phyloP scores from a whole-genome alignment of 176 grass and related monocot species.

The Dactylis glomerata region DNA sequence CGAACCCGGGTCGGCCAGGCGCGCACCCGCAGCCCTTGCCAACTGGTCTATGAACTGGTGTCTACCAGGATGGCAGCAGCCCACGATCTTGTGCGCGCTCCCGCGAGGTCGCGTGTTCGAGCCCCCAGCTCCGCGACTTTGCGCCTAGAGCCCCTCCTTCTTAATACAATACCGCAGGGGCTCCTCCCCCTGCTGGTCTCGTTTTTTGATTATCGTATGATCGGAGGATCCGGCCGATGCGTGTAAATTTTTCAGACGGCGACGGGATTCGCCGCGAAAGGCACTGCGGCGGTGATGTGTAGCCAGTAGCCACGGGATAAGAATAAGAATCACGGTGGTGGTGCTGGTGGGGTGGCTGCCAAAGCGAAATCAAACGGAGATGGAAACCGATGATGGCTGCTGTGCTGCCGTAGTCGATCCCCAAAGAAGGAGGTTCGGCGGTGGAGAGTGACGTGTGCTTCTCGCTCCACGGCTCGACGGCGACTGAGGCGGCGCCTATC shows the following conservation, averaged over 20 bases:
- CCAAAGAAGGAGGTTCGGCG: neutral
- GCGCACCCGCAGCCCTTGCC: too few species aligned
- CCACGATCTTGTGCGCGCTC: too few species aligned
- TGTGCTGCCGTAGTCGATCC: neutral
- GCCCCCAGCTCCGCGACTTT: too few species aligned
- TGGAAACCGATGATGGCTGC: neutral
- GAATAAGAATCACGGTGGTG: constrained; percentile 30
- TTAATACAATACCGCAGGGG: too few species aligned
- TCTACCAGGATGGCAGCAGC: too few species aligned
- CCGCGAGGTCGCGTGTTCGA: too few species aligned
- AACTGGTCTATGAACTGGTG: too few species aligned
- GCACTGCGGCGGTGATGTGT: neutral
- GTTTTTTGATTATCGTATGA: neutral
- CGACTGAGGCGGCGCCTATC: neutral
- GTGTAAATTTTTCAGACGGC: neutral
- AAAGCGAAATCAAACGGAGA: constrained; percentile 1
- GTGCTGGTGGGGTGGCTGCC: constrained; percentile 4
- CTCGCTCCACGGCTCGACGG: neutral
- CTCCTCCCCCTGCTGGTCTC: too few species aligned
- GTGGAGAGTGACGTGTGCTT: neutral
- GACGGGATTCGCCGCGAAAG: neutral
- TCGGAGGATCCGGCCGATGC: neutral
- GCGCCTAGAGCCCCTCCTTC: too few species aligned
- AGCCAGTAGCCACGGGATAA: constrained; percentile 29
- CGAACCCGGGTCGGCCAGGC: too few species aligned